A percentile compares a stretch with the other conserved stretches of the same genome.
phyloP scores from a whole-genome alignment of 2,329 filamentous ascomycete genomes.

The Talaromyces amestolkiae region DNA sequence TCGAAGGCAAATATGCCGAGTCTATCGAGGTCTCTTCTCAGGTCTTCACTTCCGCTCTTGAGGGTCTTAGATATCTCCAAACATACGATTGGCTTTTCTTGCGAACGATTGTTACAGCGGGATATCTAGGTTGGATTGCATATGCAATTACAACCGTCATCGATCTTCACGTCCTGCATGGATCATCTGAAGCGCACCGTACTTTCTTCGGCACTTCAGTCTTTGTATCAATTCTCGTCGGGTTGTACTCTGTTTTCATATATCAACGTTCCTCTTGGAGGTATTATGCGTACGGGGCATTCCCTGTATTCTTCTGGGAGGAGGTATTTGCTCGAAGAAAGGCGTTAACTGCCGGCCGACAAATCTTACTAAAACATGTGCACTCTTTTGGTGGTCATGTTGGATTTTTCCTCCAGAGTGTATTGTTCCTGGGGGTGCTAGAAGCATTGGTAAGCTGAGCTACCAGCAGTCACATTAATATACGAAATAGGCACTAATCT shows the following conservation, averaged over 20 bases:
- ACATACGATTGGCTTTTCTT: constrained; percentile 99
- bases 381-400: constrained; percentile 57
- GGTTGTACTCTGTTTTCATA: constrained; percentile 74
- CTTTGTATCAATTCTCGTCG: constrained; percentile 74
- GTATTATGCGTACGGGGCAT: constrained; percentile 90
- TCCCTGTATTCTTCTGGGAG: constrained; percentile 95
- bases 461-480: constrained; percentile 9
- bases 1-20: constrained; percentile 64
- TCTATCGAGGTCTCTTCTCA: constrained; percentile 76
- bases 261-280: constrained; percentile 74
- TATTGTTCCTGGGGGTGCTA: constrained; percentile 71
- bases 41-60: constrained; percentile 72
- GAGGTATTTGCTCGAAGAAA: constrained; percentile 78
- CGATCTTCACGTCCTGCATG: constrained; percentile 80
- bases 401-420: constrained; percentile 61
- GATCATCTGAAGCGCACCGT: constrained; percentile 62
- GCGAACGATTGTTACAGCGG: constrained; percentile 79
- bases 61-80: constrained; percentile 88
- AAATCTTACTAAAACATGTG: constrained; percentile 67
- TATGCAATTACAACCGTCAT: constrained; percentile 88
- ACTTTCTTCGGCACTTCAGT: constrained; percentile 58
- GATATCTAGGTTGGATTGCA: constrained; percentile 93
- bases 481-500: neutral
- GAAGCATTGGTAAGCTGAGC: constrained; percentile 68
- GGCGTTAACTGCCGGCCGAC: constrained; percentile 65